Evolutionary conservation across 352 stramenopile genomes (phyloP).

Genomic region (Phytophthora gonapodyides): DNA sequence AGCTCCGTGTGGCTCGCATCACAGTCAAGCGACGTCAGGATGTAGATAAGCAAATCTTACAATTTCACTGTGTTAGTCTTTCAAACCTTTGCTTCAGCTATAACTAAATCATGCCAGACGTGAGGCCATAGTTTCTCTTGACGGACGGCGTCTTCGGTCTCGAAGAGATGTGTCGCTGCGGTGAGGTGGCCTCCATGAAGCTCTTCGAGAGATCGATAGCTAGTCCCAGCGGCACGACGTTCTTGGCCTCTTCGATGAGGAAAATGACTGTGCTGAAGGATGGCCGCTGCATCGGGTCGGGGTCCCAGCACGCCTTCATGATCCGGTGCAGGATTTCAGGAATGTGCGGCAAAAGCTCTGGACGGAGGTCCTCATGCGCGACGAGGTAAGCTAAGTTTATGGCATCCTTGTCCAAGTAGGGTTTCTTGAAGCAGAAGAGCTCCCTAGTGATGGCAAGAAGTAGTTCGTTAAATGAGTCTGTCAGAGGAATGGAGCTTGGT

Average conservation of each 20-base stretch:
- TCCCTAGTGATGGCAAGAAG: constrained; percentile 41
- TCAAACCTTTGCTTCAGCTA: neutral
- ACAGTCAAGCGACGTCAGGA: no score
- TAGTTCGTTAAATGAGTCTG: neutral
- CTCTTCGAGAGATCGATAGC: constrained; percentile 60
- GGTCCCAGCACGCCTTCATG: constrained; percentile 73
- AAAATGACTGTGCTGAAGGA: constrained; percentile 63
- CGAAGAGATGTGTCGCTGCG: constrained; percentile 32
- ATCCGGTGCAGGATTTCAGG: constrained; percentile 66
- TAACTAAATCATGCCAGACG: constrained; percentile 54
- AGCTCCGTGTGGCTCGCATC: no score
- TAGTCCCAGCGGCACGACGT: constrained; percentile 50
- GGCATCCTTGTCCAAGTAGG: constrained; percentile 76
- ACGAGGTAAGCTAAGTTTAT: constrained; percentile 83
- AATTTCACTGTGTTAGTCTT: no score
- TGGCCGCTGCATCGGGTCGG: constrained; percentile 54
- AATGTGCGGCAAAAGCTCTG: constrained; percentile 64
- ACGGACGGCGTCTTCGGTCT: constrained; percentile 36
- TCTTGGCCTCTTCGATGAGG: constrained; percentile 67
- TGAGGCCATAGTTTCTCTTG: constrained; percentile 60
- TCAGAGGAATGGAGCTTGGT: neutral
- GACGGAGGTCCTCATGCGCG: constrained; percentile 72
- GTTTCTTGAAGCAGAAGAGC: constrained; percentile 85
- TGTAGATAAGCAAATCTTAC: no score
- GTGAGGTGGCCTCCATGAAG: constrained; percentile 47